Percentiles rank a stretch among this genome's conserved stretches.
Conservation (phyloP, 192 early-diverging fungal species). For the Coemansia sp. region DNA sequence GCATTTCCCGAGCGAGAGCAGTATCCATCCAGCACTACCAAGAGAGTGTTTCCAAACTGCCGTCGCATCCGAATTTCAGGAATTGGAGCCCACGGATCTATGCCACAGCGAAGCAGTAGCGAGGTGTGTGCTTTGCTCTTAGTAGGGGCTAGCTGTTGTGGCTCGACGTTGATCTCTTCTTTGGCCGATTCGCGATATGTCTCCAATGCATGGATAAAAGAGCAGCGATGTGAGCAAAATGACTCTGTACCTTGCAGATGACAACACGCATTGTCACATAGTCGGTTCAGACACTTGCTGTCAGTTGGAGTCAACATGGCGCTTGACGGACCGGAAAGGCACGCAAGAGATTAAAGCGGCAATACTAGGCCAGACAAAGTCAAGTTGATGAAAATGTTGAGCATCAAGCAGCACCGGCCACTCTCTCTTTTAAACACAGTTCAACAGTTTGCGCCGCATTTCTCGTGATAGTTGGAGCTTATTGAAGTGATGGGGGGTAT, state of each 20-base stretch:
- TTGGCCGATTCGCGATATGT: slow-evolving; percentile 3
- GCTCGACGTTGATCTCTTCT: background rate
- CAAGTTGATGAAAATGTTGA: background rate
- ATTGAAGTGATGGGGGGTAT: background rate
- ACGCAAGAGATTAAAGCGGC: background rate
- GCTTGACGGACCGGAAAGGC: background rate
- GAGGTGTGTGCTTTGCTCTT: slow-evolving; percentile 13
- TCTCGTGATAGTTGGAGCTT: background rate
- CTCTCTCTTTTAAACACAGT: background rate
- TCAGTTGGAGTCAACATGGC: background rate
- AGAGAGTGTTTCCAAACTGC: slow-evolving; percentile 6
- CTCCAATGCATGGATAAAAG: slow-evolving; percentile 12
- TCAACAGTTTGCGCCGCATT: background rate
- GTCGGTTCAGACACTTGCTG: background rate
- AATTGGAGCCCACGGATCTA: slow-evolving; percentile 22
- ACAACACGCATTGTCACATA: background rate
- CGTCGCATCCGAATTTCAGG: slow-evolving; percentile 18
- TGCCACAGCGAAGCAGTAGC: slow-evolving; percentile 27
- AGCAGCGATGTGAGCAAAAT: slow-evolving; percentile 21
- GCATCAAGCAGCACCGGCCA: background rate
- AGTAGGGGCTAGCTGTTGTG: background rate
- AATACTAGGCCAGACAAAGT: background rate
- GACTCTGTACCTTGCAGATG: background rate
- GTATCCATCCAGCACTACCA: slow-evolving; percentile 6
- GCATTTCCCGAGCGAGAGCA: slow-evolving; percentile 1